Base-by-base conservation (phyloP, 305 asterid species). In the Solanum aculeatissimum region DNA sequence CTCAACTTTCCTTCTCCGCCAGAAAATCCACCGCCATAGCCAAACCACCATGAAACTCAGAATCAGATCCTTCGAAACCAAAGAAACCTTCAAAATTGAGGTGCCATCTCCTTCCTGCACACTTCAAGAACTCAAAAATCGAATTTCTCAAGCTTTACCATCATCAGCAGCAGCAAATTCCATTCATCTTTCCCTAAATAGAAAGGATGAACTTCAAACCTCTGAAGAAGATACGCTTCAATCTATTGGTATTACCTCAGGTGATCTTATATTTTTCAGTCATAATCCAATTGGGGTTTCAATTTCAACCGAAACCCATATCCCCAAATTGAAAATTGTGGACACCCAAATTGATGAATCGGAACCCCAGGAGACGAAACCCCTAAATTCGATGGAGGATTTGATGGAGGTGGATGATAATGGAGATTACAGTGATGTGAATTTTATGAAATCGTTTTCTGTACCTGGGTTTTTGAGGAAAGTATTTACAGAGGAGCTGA, bases 391-490 rank as follows among this genome's bases (percentile, higher is more conserved):
- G 66, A 79, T 16, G 53, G 68, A 71, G 80, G 86, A 78, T 9
- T 51, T 68, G 42, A 83, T 83, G 85, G 82, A 45, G 85, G 89
- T 77, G 51, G 91, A 85, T 18, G 90, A 66, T 23, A 79, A 38
- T 8, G 89, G 89, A 81, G 49, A 92, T 72, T 23, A 40, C 53
- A 57, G 81, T 83, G 55, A 49, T 65, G 90, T 72, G 53, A 87
- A 65, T 45, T 85, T 63, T 18, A 90, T 87, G 42, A 87, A 88
- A 58, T 90, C 95, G 15, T 92, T 92, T 72, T 92, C 98, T 0
- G 95, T 92, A 54, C 97, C 98, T 23, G 98, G 96, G 27, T 97
- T 94, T 85, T 86, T 97, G 82, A 89, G 97, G 91, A 93, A 95
- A 88, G 97, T 95, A 71, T 93, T 94, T 78, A 85, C 88, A 16